A percentile compares a stretch with the other conserved stretches of the same genome.
Evolutionary conservation across 805 yeast genomes (phyloP).

Genomic region (Jamesozyma hellenica): DNA sequence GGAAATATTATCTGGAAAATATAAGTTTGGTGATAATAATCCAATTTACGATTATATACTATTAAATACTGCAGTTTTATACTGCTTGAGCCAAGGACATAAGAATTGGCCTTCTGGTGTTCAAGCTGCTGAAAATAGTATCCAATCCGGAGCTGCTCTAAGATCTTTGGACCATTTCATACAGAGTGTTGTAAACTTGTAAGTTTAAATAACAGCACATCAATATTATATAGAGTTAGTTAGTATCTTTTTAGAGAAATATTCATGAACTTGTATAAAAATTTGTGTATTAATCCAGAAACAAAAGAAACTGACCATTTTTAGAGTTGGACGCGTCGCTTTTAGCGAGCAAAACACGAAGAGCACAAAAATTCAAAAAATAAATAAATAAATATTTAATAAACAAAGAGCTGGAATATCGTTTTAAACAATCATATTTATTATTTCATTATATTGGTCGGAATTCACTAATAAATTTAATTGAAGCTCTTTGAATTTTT

Average conservation of each 20-base stretch:
- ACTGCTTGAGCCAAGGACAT: conserved; percentile 64
- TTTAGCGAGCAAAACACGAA: background rate
- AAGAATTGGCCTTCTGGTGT: conserved; percentile 72
- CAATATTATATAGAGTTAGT: too few species aligned
- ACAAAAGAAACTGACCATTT: too few species aligned
- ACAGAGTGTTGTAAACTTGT: conserved; percentile 3
- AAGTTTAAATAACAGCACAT: background rate
- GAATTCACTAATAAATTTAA: too few species aligned
- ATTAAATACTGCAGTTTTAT: conserved; percentile 79
- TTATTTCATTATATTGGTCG: too few species aligned
- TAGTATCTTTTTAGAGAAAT: too few species aligned
- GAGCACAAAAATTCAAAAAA: background rate
- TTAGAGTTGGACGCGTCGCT: too few species aligned
- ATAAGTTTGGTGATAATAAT: conserved; percentile 36
- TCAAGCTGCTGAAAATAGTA: conserved; percentile 55
- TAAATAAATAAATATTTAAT: background rate
- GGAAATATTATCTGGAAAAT: conserved; percentile 35
- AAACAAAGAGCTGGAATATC: too few species aligned
- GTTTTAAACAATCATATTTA: too few species aligned
- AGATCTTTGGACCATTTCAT: conserved; percentile 46
- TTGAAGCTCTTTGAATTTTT: too few species aligned
- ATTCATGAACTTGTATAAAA: too few species aligned
- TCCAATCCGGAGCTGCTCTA: conserved; percentile 57
- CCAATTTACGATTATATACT: conserved; percentile 85
- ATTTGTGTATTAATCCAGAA: too few species aligned